phyloP scores from a whole-genome alignment of 257 asterid species.

The Pogostemon cablin region DNA sequence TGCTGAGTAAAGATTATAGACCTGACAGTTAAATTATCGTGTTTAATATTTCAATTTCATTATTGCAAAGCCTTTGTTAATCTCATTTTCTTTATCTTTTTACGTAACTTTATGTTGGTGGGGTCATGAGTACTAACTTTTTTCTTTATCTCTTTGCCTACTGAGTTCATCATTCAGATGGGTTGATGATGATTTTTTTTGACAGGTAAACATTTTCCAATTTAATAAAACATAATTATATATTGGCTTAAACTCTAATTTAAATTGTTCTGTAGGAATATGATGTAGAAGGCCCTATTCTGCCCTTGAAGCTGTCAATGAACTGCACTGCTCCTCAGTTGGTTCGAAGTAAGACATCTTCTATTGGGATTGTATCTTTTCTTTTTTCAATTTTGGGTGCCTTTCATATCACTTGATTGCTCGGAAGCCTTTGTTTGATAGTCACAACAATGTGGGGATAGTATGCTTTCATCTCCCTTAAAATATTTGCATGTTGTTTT shows the following conservation, averaged over 20 bases:
- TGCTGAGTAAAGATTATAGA: too few relatives aligned
- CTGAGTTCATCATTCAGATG: too few relatives aligned
- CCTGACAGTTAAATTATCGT: too few relatives aligned
- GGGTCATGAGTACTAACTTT: too few relatives aligned
- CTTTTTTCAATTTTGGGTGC: conserved; percentile 93
- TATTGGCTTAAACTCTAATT: conserved; percentile 27
- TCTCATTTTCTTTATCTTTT: too few relatives aligned
- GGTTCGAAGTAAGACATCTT: conserved; percentile 75
- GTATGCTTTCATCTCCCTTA: conserved; percentile 44
- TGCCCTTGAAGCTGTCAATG: conserved; percentile 94
- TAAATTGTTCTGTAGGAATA: conserved; percentile 63
- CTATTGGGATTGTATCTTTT: conserved; percentile 74
- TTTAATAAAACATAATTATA: conserved; percentile 21
- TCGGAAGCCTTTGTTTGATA: conserved; percentile 92
- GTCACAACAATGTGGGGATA: conserved; percentile 98
- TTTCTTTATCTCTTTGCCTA: too few relatives aligned
- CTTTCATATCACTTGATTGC: conserved; percentile 96
- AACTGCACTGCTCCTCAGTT: conserved; percentile 97
- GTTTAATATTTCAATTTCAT: too few relatives aligned
- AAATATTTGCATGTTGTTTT: conserved; percentile 26
- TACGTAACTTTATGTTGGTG: too few relatives aligned
- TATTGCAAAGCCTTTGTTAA: too few relatives aligned
- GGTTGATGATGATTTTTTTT: too few relatives aligned
- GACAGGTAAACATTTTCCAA: not conserved
- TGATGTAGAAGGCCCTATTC: conserved; percentile 87